Percentiles rank a stretch among this genome's conserved stretches.
These are phyloP conservation scores for Talaromyces trachyspermus DNA, from an alignment of 495 filamentous ascomycete species.

Conservation along the genomic window DNA sequence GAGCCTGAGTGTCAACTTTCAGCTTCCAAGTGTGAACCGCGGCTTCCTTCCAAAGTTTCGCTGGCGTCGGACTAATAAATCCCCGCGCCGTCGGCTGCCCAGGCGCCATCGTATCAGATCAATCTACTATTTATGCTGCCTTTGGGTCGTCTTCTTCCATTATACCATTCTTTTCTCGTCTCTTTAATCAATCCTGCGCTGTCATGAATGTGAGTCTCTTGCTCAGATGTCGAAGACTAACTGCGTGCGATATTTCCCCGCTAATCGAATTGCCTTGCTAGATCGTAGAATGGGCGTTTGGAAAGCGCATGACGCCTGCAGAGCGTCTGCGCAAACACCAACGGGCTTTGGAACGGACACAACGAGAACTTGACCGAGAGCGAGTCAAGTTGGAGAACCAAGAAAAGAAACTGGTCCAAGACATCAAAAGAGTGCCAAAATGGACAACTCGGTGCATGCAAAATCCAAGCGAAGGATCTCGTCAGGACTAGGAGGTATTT, in stretches of 20 bases:
- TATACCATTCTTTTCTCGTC: no score
- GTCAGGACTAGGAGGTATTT: conserved; percentile 77
- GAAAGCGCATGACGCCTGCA: conserved; percentile 94
- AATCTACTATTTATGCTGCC: no score
- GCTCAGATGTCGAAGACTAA: not conserved
- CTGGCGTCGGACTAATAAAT: no score
- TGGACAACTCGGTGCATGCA: conserved; percentile 91
- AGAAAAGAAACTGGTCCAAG: conserved; percentile 89
- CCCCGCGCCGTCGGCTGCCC: no score
- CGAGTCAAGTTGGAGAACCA: conserved; percentile 93
- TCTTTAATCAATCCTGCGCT: no score
- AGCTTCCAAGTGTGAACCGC: no score
- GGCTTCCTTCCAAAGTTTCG: no score
- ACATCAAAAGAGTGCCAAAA: conserved; percentile 99
- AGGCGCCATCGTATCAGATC: no score
- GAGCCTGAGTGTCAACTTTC: no score
- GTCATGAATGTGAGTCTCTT: conserved; percentile 53
- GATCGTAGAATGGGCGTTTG: conserved; percentile 98
- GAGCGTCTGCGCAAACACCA: conserved; percentile 97
- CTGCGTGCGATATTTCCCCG: conserved; percentile 15
- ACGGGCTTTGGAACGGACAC: conserved; percentile 90
- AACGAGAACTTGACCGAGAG: conserved; percentile 90
- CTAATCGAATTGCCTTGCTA: conserved; percentile 25
- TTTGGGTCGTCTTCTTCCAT: no score
- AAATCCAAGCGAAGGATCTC: conserved; percentile 95